Percentiles rank a stretch among this genome's conserved stretches.
Evolutionary conservation across 2,329 filamentous ascomycete species (phyloP).

Genomic region (Pseudogymnoascus sp.): DNA sequence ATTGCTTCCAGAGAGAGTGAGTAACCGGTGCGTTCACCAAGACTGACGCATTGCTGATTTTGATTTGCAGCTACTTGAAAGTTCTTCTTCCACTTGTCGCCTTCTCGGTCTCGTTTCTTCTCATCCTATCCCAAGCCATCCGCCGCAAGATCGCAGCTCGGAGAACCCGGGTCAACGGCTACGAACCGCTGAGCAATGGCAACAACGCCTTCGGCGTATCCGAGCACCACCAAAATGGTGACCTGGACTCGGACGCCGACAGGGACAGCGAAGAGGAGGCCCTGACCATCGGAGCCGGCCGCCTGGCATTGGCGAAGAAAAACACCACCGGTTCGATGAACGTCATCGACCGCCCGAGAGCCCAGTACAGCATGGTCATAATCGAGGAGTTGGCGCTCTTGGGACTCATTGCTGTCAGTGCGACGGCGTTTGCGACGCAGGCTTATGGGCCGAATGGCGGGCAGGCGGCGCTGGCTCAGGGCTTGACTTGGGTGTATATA

Average conservation of each 20-base stretch:
- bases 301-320: conserved; percentile 50
- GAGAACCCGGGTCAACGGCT: conserved; percentile 40
- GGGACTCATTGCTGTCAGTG: conserved; percentile 62
- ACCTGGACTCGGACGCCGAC: conserved; percentile 44
- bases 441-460: conserved; percentile 51
- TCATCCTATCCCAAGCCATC: conserved; percentile 52
- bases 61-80: conserved; percentile 59
- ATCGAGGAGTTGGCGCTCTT: conserved; percentile 69
- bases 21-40: conserved; percentile 28
- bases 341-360: conserved; percentile 67
- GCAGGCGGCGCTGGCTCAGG: conserved; percentile 54
- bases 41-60: conserved; percentile 14
- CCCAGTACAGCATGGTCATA: conserved; percentile 60
- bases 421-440: conserved; percentile 52
- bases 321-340: conserved; percentile 57
- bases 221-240: conserved; percentile 29
- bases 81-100: conserved; percentile 69
- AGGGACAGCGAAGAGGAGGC: conserved; percentile 38
- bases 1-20: conserved; percentile 60
- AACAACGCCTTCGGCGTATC: conserved; percentile 31
- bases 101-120: conserved; percentile 60
- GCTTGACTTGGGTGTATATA: conserved; percentile 75
- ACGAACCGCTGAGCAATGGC: conserved; percentile 45
- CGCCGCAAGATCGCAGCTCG: conserved; percentile 45
- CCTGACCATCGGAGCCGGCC: conserved; percentile 49